Percentiles rank a stretch among this genome's conserved stretches.
These are phyloP conservation scores for Picea engelmannii DNA, from an alignment of 83 land plant species.

Conservation along the genomic window DNA sequence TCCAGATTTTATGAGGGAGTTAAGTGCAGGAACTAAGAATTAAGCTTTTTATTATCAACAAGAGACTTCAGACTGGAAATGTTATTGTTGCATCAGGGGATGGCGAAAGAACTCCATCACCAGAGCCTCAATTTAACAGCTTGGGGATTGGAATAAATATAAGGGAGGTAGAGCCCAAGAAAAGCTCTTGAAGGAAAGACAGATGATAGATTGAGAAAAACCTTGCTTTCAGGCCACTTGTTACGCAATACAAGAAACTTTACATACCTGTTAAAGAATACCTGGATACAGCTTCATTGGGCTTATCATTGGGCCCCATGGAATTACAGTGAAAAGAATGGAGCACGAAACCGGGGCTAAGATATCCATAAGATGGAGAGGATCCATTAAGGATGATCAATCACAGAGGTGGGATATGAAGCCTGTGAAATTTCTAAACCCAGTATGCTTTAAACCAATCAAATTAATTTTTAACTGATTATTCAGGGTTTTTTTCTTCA, in stretches of 20 bases:
- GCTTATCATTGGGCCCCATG: constrained; percentile 78
- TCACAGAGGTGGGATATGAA: constrained; percentile 47
- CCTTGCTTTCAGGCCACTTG: constrained; percentile 73
- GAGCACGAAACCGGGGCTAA: constrained; percentile 82
- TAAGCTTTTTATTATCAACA: constrained; percentile 21
- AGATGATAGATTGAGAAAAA: constrained; percentile 57
- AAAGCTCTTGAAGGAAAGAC: constrained; percentile 58
- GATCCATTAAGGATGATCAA: constrained; percentile 26
- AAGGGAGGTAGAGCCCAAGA: constrained; percentile 63
- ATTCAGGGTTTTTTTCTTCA: too few relatives aligned
- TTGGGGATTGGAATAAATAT: constrained; percentile 66
- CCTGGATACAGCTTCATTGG: constrained; percentile 80
- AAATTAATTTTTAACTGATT: too few relatives aligned
- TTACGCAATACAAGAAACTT: constrained; percentile 78
- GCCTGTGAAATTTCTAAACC: too few relatives aligned
- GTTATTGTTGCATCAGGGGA: constrained; percentile 38
- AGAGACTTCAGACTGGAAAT: constrained; percentile 22
- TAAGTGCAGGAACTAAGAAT: constrained; percentile 12
- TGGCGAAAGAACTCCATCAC: constrained; percentile 70
- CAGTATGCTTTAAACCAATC: too few relatives aligned
- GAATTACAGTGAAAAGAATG: constrained; percentile 87
- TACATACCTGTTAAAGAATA: constrained; percentile 81
- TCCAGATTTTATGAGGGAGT: constrained; percentile 27
- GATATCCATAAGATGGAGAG: constrained; percentile 77
- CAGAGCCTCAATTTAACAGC: constrained; percentile 77